phyloP scores from a whole-genome alignment of 1,139 yeast species.

The Yamadazyma aaseri region DNA sequence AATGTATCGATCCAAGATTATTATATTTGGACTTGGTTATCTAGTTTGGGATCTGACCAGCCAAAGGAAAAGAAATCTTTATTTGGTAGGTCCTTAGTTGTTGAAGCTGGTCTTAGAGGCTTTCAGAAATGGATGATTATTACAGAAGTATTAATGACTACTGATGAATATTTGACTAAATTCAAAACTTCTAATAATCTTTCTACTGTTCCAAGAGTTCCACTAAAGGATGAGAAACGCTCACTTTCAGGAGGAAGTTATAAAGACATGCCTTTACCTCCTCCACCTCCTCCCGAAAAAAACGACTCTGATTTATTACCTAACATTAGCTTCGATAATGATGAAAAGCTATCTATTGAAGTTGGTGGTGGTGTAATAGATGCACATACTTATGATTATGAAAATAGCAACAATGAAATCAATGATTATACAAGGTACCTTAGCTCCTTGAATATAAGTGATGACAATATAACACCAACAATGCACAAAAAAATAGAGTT shows the following conservation, averaged over 20 bases:
- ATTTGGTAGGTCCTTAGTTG: slow-evolving; percentile 79
- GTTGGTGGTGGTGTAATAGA: slow-evolving; percentile 9
- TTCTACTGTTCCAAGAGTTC: slow-evolving; percentile 12
- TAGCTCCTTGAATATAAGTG: slow-evolving; percentile 14
- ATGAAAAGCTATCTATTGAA: slow-evolving; percentile 11
- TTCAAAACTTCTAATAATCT: slow-evolving; percentile 15
- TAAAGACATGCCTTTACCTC: slow-evolving; percentile 27
- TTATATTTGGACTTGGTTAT: slow-evolving; percentile 89
- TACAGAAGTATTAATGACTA: slow-evolving; percentile 60
- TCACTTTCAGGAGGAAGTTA: slow-evolving; percentile 20
- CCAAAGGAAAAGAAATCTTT: slow-evolving; percentile 60
- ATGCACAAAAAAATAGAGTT: slow-evolving; percentile 1
- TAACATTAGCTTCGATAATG: slow-evolving; percentile 16
- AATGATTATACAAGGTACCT: slow-evolving; percentile 15
- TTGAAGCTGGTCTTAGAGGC: slow-evolving; percentile 70
- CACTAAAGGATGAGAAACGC: slow-evolving; percentile 14
- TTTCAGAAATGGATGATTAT: slow-evolving; percentile 83
- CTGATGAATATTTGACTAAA: slow-evolving; percentile 38
- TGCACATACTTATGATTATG: slow-evolving; percentile 4
- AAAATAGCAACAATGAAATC: slow-evolving; percentile 4
- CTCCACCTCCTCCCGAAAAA: slow-evolving; percentile 25
- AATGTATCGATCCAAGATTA: slow-evolving; percentile 80
- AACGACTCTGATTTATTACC: slow-evolving; percentile 18
- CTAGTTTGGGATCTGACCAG: slow-evolving; percentile 74
- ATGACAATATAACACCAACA: slow-evolving; percentile 11